Base-by-base conservation (phyloP, 2,329 filamentous ascomycete species). In the Microsporum canis region DNA sequence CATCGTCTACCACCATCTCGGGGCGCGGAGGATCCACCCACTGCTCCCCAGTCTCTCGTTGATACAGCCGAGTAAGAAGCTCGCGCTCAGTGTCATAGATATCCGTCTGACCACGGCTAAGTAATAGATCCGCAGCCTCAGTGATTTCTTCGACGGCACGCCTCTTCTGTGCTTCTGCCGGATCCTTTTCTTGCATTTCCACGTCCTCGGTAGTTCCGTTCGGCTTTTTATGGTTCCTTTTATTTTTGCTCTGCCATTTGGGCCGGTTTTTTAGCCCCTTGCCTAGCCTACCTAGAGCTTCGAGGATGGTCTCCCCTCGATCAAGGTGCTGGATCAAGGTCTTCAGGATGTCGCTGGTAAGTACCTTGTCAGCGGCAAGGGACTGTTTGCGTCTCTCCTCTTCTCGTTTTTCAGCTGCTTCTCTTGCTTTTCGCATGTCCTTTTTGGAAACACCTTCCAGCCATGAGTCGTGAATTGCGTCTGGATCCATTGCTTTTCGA, bases 81-180 rank as follows among this genome's bases (percentile, higher is more conserved):
- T 97, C 94, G 61, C 91, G 82, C 71, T 95, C 89, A 51, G 86
- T 82, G 62, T 97, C 91, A 75, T 97, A 99, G 57, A 97, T 86
- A n/a, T 97, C 90, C 1, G 86, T 83, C 65, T 92, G 85, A 23
- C 91, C 91, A 60, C 92, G 81, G 34, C 86, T 87, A 59, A 96
- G 83, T 0, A 99, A 79, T 64, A 88, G 87, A 74, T 96, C 91
- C 3, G 94, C 91, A 7, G 92, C 90, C 51, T 88, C 91, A 0
- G 94, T 97, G 64, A 99, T 88, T 55, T 82, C 80, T 68, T 92
- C 82, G 61, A 99, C 91, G 0, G 85, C 83, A 63, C 86, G 80
- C 70, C 85, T 89, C 65, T 91, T 84, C 63, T 81, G 80, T 14
- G 71, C 76, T 69, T 94, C 89, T 43, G 84, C 85, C 0, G 86